Percentiles rank a stretch among this genome's conserved stretches.
Evolutionary conservation across 768 basidiomycete genomes (phyloP).

Genomic region (Exsudoporus frostii): DNA sequence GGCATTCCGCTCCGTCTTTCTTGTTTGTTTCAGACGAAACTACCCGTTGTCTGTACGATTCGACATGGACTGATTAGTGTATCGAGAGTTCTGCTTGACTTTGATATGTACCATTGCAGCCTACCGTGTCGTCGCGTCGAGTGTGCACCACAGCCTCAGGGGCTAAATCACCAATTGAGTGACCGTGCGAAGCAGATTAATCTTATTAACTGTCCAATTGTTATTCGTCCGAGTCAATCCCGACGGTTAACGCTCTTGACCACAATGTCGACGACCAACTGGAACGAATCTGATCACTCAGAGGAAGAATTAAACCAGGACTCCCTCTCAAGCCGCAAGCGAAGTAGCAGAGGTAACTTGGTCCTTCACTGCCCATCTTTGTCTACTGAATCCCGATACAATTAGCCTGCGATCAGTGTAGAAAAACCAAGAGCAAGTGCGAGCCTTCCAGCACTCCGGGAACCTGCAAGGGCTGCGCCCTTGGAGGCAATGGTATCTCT

Average conservation of each 20-base stretch:
- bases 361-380: constrained; percentile 3
- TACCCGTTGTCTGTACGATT: neutral
- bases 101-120: neutral
- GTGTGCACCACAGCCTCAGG: neutral
- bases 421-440: constrained; percentile 87
- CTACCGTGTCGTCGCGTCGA: neutral
- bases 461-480: constrained; percentile 61
- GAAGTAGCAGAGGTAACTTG: constrained; percentile 60
- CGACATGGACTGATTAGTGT: neutral
- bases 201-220: neutral
- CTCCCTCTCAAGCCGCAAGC: constrained; percentile 45
- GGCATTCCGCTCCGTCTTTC: neutral
- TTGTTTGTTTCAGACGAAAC: neutral
- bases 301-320: constrained; percentile 52
- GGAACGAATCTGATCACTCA: constrained; percentile 59
- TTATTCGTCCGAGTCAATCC: constrained; percentile 5
- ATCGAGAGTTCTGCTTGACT: neutral
- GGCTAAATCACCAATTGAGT: constrained; percentile 8
- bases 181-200: constrained; percentile 19
- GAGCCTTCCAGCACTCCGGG: constrained; percentile 51
- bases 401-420: constrained; percentile 81
- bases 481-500: constrained; percentile 51
- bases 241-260: constrained; percentile 1
- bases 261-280: constrained; percentile 35
- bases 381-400: constrained; percentile 12